These are phyloP conservation scores for Mycena galericulata DNA, from an alignment of 768 basidiomycete genomes.

Conservation along the genomic window DNA sequence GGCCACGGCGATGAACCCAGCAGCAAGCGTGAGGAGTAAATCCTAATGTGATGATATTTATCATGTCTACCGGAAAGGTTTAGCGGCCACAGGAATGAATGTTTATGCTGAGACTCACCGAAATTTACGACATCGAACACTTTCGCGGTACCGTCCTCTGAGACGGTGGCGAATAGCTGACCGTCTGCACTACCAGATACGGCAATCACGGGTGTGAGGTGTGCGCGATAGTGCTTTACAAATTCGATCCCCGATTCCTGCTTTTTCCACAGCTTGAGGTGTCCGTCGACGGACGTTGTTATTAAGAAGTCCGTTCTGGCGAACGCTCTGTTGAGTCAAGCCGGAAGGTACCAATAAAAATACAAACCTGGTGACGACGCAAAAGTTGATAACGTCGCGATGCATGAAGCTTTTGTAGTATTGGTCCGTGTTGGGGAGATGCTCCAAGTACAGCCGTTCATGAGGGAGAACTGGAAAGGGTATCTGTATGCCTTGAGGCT, in stretches of 20 bases:
- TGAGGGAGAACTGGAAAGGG: conserved; percentile 83
- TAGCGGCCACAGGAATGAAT: not conserved
- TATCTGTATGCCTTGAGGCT: conserved; percentile 50
- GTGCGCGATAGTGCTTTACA: conserved; percentile 97
- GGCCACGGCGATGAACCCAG: conserved; percentile 93
- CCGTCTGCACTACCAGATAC: conserved; percentile 94
- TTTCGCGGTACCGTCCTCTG: conserved; percentile 92
- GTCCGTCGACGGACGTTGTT: conserved; percentile 95
- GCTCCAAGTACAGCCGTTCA: conserved; percentile 92
- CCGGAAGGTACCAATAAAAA: not conserved
- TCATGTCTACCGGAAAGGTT: conserved; percentile 80
- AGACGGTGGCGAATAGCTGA: conserved; percentile 89
- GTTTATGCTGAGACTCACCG: conserved; percentile 63
- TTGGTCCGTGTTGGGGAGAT: conserved; percentile 91
- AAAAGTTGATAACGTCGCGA: conserved; percentile 90
- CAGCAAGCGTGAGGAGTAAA: conserved; percentile 91
- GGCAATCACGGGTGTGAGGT: conserved; percentile 80
- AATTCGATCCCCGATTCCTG: conserved; percentile 96
- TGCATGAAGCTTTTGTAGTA: conserved; percentile 99
- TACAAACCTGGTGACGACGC: conserved; percentile 86
- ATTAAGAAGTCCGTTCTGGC: conserved; percentile 91
- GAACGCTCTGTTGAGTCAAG: not conserved
- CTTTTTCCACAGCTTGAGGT: conserved; percentile 99
- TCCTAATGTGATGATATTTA: conserved; percentile 94
- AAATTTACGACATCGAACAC: conserved; percentile 99